Percentiles rank a stretch among this genome's conserved stretches.
Evolutionary conservation across 768 basidiomycete species (phyloP).

Genomic region (Leccinum variicolor): DNA sequence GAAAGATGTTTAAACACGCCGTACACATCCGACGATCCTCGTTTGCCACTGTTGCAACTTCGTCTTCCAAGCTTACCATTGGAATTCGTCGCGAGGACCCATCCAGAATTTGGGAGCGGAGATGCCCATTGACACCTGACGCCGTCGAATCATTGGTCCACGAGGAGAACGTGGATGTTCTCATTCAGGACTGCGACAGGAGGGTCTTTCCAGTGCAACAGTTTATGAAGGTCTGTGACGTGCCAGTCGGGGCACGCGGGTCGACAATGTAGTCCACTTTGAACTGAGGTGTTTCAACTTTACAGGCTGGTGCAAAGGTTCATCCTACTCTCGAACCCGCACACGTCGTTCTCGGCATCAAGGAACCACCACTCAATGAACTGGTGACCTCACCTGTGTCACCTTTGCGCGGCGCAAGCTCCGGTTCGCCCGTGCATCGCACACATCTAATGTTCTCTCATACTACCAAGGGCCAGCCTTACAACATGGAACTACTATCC

Average conservation of each 20-base stretch:
- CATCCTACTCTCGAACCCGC: conserved; percentile 54
- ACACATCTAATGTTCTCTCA: conserved; percentile 93
- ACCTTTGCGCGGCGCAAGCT: conserved; percentile 16
- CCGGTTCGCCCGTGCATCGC: conserved; percentile 37
- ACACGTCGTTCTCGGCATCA: conserved; percentile 84
- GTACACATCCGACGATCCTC: conserved; percentile 22
- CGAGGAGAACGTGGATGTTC: conserved; percentile 56
- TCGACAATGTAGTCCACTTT: not conserved
- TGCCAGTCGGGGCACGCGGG: not conserved
- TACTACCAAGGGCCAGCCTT: conserved; percentile 81
- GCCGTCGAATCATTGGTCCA: conserved; percentile 61
- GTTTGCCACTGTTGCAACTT: conserved; percentile 16
- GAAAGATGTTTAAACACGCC: conserved; percentile 17
- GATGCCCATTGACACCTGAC: conserved; percentile 78
- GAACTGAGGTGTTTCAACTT: conserved; percentile 2
- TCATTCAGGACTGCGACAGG: conserved; percentile 73
- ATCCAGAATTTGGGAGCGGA: conserved; percentile 78
- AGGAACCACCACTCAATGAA: conserved; percentile 73
- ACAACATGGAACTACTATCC: conserved; percentile 78
- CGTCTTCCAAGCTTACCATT: conserved; percentile 37
- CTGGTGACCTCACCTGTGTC: conserved; percentile 47
- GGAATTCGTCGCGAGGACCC: conserved; percentile 79
- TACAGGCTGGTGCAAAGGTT: conserved; percentile 75
- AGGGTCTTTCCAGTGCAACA: conserved; percentile 66
- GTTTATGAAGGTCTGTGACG: conserved; percentile 55